A percentile compares a stretch with the other conserved stretches of the same genome.
These are phyloP conservation scores for Fusarium sp. DNA, from an alignment of 2,329 filamentous ascomycete genomes.

Conservation along the genomic window DNA sequence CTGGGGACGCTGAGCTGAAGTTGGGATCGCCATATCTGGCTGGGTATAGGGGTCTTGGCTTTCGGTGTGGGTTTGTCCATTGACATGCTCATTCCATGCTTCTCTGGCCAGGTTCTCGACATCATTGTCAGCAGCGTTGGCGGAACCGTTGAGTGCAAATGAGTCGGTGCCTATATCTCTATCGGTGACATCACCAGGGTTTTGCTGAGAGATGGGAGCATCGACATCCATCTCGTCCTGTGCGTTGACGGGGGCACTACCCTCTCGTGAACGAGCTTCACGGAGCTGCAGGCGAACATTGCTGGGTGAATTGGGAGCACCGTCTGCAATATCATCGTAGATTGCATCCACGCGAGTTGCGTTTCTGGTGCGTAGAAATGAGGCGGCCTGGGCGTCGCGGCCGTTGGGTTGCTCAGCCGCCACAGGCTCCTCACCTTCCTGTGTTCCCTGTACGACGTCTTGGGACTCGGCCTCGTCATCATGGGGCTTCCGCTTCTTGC, in stretches of 20 bases:
- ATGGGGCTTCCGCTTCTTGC: constrained; percentile 49
- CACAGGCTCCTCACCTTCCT: constrained; percentile 32
- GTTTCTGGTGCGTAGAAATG: constrained; percentile 29
- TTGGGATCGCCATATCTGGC: constrained; percentile 27
- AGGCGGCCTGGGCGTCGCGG: constrained; percentile 15
- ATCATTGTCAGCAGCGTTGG: constrained; percentile 35
- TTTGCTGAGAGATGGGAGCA: constrained; percentile 12
- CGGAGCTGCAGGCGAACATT: constrained; percentile 41
- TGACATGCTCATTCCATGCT: constrained; percentile 51
- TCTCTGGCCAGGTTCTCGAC: constrained; percentile 49
- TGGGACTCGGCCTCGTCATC: constrained; percentile 36
- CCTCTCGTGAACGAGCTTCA: constrained; percentile 45
- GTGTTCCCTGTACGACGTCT: constrained; percentile 36
- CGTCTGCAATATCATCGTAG: constrained; percentile 31
- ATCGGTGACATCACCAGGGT: constrained; percentile 13
- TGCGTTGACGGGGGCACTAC: constrained; percentile 31
- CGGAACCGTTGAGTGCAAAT: constrained; percentile 15
- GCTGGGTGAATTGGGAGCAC: constrained; percentile 45
- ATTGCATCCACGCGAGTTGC: constrained; percentile 28
- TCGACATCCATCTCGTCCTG: constrained; percentile 44
- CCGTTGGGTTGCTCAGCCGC: constrained; percentile 8
- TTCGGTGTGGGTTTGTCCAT: constrained; percentile 41
- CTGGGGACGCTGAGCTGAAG: constrained; percentile 33
- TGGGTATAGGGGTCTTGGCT: constrained; percentile 20
- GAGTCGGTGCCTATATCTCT: constrained; percentile 19